phyloP scores from a whole-genome alignment of 306 rosid species.

The Bauhinia variegata region DNA sequence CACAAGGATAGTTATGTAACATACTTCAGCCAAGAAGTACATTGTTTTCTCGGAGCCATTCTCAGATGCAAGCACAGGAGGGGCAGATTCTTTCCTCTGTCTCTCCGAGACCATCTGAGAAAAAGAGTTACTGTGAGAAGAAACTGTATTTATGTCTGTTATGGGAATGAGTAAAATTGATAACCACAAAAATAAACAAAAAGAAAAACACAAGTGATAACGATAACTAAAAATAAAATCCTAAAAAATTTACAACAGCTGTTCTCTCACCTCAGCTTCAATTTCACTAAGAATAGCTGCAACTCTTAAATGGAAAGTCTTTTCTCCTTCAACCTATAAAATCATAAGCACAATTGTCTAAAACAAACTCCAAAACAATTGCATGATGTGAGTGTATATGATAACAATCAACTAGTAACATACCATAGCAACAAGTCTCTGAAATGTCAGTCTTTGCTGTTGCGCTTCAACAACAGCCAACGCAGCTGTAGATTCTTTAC shows the following conservation, averaged over 20 bases:
- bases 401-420: constrained; percentile 35
- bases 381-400: constrained; percentile 13
- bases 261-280: constrained; percentile 87
- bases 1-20: constrained; percentile 37
- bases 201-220: not conserved
- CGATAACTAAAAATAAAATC: not conserved
- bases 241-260: constrained; percentile 18
- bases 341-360: constrained; percentile 29
- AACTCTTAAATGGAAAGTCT: constrained; percentile 78
- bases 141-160: constrained; percentile 26
- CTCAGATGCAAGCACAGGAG: constrained; percentile 67
- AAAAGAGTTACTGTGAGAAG: constrained; percentile 40
- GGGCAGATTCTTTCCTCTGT: constrained; percentile 97
- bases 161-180: constrained; percentile 19
- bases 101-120: constrained; percentile 93
- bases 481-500: constrained; percentile 92
- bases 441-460: constrained; percentile 94
- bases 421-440: constrained; percentile 97
- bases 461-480: constrained; percentile 94
- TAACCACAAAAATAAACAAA: constrained; percentile 30
- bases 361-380: constrained; percentile 29
- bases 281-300: constrained; percentile 92
- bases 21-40: constrained; percentile 96
- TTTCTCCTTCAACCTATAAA: constrained; percentile 89
- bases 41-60: constrained; percentile 69